These are phyloP conservation scores for Trametes cinnabarina DNA, from an alignment of 768 basidiomycete species.

Conservation along the genomic window DNA sequence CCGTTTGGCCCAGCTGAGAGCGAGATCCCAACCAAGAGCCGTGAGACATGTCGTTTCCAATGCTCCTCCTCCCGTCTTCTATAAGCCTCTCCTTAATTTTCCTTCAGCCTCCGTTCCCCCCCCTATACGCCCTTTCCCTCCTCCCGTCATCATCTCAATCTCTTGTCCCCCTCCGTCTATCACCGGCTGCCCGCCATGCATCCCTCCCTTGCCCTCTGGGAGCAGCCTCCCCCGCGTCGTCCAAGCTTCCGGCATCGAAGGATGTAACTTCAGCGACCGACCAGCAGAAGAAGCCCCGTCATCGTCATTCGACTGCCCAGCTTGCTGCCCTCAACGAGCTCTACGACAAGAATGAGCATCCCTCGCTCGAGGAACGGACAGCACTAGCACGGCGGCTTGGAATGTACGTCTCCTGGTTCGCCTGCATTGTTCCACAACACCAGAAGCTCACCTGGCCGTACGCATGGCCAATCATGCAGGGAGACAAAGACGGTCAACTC, in stretches of 20 bases:
- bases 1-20: not conserved
- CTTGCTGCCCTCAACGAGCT: constrained; percentile 76
- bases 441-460: constrained; percentile 14
- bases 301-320: constrained; percentile 71
- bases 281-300: constrained; percentile 72
- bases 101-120: constrained; percentile 16
- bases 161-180: not conserved
- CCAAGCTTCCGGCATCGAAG: constrained; percentile 22
- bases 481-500: constrained; percentile 84
- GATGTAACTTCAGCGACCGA: constrained; percentile 28
- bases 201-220: constrained; percentile 17
- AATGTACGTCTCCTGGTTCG: constrained; percentile 53
- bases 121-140: constrained; percentile 14
- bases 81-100: constrained; percentile 26
- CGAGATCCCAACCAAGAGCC: constrained; percentile 16
- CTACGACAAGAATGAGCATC: constrained; percentile 75
- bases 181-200: constrained; percentile 21
- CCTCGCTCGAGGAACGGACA: constrained; percentile 63
- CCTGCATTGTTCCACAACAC: not conserved
- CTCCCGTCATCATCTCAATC: constrained; percentile 10
- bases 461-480: constrained; percentile 40
- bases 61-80: constrained; percentile 17
- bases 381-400: constrained; percentile 69
- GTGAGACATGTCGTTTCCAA: constrained; percentile 23
- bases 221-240: constrained; percentile 29